phyloP scores from a whole-genome alignment of 495 filamentous ascomycete genomes.

The Articulospora tetracladia region DNA sequence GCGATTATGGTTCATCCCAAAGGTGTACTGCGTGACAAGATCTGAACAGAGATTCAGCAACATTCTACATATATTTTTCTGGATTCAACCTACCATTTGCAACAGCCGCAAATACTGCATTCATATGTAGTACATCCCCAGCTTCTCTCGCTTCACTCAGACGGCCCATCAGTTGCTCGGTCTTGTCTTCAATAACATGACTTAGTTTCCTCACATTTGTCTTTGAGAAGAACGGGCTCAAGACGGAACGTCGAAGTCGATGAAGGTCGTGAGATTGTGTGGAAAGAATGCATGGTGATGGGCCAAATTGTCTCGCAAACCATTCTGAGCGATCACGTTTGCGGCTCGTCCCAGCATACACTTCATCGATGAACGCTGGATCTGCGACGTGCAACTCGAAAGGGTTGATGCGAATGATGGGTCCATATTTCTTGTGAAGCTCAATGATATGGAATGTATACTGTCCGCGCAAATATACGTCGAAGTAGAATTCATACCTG shows the following conservation, averaged over 20 bases:
- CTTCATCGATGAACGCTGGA: constrained; percentile 43
- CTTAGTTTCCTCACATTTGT: constrained; percentile 34
- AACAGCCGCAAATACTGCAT: constrained; percentile 5
- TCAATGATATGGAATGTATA: constrained; percentile 26
- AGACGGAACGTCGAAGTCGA: constrained; percentile 30
- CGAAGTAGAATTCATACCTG: constrained; percentile 20
- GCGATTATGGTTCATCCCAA: constrained; percentile 2
- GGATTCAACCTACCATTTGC: constrained; percentile 4
- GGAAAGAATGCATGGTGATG: constrained; percentile 31
- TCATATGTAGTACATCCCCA: constrained; percentile 3
- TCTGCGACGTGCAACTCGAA: constrained; percentile 52
- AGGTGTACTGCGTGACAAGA: constrained; percentile 2
- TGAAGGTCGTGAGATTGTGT: constrained; percentile 43
- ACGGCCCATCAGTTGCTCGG: constrained; percentile 17
- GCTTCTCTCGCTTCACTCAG: constrained; percentile 6
- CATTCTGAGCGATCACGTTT: constrained; percentile 8
- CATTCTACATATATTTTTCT: background rate
- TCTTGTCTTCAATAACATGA: constrained; percentile 38
- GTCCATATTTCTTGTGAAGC: constrained; percentile 35
- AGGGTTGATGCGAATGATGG: constrained; percentile 59
- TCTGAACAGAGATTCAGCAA: background rate
- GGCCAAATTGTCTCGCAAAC: background rate
- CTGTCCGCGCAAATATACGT: constrained; percentile 15
- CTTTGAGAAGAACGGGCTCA: constrained; percentile 49
- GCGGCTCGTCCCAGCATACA: constrained; percentile 32